These are phyloP conservation scores for Coniochaeta sp. DNA, from an alignment of 2,329 filamentous ascomycete genomes.

Conservation along the genomic window DNA sequence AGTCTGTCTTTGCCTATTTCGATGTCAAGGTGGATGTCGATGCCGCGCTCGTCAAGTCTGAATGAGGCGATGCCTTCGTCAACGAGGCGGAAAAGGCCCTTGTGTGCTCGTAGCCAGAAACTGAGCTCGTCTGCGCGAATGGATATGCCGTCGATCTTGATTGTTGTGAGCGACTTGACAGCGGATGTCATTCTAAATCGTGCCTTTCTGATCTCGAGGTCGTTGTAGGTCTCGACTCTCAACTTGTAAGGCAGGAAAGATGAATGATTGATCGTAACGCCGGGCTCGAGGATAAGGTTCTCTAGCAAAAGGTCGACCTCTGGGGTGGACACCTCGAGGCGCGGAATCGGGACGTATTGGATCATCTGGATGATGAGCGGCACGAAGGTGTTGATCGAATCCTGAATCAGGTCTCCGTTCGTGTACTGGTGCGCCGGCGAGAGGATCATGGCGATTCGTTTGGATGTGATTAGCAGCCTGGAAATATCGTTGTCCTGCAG, in stretches of 20 bases:
- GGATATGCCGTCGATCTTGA: constrained; percentile 77
- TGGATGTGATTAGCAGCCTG: constrained; percentile 58
- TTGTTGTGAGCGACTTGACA: constrained; percentile 63
- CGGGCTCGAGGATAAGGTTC: constrained; percentile 85
- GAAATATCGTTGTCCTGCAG: constrained; percentile 65
- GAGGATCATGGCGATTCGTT: constrained; percentile 62
- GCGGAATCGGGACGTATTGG: constrained; percentile 83
- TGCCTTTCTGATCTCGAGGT: constrained; percentile 77
- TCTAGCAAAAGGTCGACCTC: constrained; percentile 81
- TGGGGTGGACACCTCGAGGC: constrained; percentile 79
- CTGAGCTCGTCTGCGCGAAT: constrained; percentile 80
- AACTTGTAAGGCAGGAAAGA: constrained; percentile 86
- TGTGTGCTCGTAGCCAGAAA: constrained; percentile 79
- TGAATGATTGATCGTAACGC: constrained; percentile 72
- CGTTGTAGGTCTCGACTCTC: constrained; percentile 75
- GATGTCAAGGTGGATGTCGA: constrained; percentile 79
- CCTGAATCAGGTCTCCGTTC: constrained; percentile 66
- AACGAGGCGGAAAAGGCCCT: constrained; percentile 64
- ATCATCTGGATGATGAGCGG: constrained; percentile 70
- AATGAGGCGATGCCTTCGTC: constrained; percentile 85
- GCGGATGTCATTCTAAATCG: constrained; percentile 59
- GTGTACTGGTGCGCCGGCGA: constrained; percentile 57
- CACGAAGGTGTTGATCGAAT: constrained; percentile 72
- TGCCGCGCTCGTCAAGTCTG: constrained; percentile 74
- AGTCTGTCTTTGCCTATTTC: constrained; percentile 72